Conservation (phyloP, 1,139 yeast species). For the Eremothecium coryli region DNA sequence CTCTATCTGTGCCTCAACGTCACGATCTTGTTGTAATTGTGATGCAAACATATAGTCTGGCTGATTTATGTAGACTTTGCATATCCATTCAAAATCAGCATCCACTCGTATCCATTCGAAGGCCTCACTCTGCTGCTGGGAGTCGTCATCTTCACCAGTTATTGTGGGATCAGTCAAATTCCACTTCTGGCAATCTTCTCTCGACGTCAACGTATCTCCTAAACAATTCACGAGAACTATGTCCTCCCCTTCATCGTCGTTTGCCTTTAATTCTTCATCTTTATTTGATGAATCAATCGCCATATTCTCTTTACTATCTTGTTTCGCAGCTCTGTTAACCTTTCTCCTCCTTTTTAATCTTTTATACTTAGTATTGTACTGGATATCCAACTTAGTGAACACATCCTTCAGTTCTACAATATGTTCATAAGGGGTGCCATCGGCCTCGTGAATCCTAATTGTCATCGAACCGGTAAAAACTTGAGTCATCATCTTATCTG, state of each 20-base stretch:
- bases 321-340: constrained; percentile 33
- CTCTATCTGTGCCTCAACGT: constrained; percentile 89
- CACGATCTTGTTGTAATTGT: constrained; percentile 88
- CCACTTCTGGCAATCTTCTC: constrained; percentile 63
- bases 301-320: constrained; percentile 14
- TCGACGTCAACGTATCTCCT: constrained; percentile 66
- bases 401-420: constrained; percentile 85
- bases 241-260: constrained; percentile 17
- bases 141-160: constrained; percentile 32
- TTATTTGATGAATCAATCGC: constrained; percentile 11
- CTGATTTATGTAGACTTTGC: constrained; percentile 68
- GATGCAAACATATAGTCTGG: constrained; percentile 95
- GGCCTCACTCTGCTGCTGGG: constrained; percentile 54
- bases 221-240: constrained; percentile 47
- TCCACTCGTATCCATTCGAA: constrained; percentile 97
- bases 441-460: constrained; percentile 92
- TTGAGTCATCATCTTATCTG: constrained; percentile 32
- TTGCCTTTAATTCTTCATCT: constrained; percentile 24
- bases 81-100: constrained; percentile 96
- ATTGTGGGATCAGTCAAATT: constrained; percentile 62
- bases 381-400: constrained; percentile 81
- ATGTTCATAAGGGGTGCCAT: constrained; percentile 98
- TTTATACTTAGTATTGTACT: constrained; percentile 83
- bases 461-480: constrained; percentile 92
- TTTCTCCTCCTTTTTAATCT: constrained; percentile 60